Percentiles rank a stretch among this genome's conserved stretches.
Conservation (phyloP, 2,329 filamentous ascomycete genomes). For the Aspergillus ruber region DNA sequence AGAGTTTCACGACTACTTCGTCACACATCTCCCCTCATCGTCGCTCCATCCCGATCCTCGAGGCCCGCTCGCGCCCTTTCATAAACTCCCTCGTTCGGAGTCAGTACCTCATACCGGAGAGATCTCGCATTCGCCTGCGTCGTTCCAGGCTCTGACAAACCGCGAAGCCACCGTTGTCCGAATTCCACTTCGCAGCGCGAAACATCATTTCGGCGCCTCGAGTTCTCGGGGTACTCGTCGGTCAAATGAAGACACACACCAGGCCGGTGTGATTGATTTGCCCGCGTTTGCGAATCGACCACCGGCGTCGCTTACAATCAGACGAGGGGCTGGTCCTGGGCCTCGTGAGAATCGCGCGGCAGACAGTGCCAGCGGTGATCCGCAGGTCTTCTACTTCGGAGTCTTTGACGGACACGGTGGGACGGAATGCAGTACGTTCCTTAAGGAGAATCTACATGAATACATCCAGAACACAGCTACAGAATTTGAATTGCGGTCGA, state of each 20-base stretch:
- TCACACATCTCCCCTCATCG: constrained; percentile 88
- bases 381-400: constrained; percentile 95
- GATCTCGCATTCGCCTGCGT: constrained; percentile 46
- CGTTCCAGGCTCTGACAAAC: constrained; percentile 55
- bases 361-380: constrained; percentile 75
- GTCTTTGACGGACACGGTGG: constrained; percentile 97
- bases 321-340: constrained; percentile 12
- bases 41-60: constrained; percentile 84
- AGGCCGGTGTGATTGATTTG: constrained; percentile 87
- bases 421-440: constrained; percentile 76
- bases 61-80: constrained; percentile 57
- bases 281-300: constrained; percentile 84
- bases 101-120: constrained; percentile 67
- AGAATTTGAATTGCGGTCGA: constrained; percentile 72
- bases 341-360: constrained; percentile 59
- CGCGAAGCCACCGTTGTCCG: constrained; percentile 89
- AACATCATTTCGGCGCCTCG: constrained; percentile 86
- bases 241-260: constrained; percentile 90
- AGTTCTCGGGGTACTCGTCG: constrained; percentile 73
- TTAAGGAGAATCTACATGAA: constrained; percentile 74
- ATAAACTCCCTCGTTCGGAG: constrained; percentile 79
- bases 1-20: constrained; percentile 90
- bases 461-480: constrained; percentile 80
- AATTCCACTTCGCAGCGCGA: constrained; percentile 86
- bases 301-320: constrained; percentile 56